Conservation (phyloP, 2,329 filamentous ascomycete species). For the Nothopassalora personata region DNA sequence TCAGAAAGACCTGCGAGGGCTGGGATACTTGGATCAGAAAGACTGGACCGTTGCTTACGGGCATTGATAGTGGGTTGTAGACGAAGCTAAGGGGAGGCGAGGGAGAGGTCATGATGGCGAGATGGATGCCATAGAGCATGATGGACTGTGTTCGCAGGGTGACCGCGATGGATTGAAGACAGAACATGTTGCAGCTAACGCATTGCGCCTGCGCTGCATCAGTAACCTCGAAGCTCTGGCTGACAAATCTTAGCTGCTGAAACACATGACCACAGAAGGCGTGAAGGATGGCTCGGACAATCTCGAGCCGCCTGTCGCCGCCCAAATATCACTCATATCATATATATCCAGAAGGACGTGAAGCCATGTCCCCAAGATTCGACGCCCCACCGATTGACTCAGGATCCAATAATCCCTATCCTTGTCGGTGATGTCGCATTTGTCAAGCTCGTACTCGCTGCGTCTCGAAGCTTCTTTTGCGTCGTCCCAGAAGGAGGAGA, state of each 20-base stretch:
- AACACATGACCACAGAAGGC: too few relatives aligned
- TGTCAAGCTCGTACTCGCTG: too few relatives aligned
- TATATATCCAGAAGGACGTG: neutral
- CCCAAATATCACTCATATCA: neutral
- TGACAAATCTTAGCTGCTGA: too few relatives aligned
- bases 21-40: constrained; percentile 2
- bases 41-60: constrained; percentile 1
- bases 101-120: neutral
- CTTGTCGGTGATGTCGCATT: neutral
- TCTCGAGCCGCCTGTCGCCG: neutral
- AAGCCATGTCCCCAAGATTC: neutral
- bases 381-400: neutral
- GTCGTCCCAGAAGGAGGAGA: too few relatives aligned
- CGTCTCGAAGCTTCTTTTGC: too few relatives aligned
- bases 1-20: neutral
- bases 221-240: too few relatives aligned
- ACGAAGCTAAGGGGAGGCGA: neutral
- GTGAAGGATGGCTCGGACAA: too few relatives aligned
- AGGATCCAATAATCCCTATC: neutral
- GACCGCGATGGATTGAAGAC: too few relatives aligned
- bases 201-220: too few relatives aligned
- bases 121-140: too few relatives aligned
- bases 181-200: too few relatives aligned
- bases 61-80: constrained; percentile 2
- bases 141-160: too few relatives aligned